Percentiles rank a stretch among this genome's conserved stretches.
Evolutionary conservation across 2,329 filamentous ascomycete genomes (phyloP).

Genomic region (Beauveria brongniartii): DNA sequence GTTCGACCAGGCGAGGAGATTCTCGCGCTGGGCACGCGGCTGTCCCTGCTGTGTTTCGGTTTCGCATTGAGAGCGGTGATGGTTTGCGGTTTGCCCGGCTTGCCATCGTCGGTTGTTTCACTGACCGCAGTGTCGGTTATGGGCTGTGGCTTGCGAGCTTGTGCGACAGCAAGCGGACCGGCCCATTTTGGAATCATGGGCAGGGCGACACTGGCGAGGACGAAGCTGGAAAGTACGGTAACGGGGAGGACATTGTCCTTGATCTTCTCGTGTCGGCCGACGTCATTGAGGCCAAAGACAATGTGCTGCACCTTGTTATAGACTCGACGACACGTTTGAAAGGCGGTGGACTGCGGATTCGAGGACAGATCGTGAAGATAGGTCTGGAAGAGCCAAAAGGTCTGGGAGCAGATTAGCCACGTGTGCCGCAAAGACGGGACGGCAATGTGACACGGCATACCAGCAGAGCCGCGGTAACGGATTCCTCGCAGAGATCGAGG

Average conservation of each 20-base stretch:
- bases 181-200: constrained; percentile 71
- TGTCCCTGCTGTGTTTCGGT: constrained; percentile 39
- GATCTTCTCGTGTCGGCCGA: constrained; percentile 63
- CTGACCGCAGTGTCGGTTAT: constrained; percentile 19
- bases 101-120: constrained; percentile 38
- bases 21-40: constrained; percentile 35
- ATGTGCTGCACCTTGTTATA: constrained; percentile 87
- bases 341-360: constrained; percentile 67
- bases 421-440: background rate
- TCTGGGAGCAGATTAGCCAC: constrained; percentile 39
- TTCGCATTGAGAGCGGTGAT: constrained; percentile 44
- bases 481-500: constrained; percentile 78
- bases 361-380: constrained; percentile 74
- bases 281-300: constrained; percentile 70
- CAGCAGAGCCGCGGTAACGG: constrained; percentile 73
- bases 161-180: constrained; percentile 71
- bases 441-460: constrained; percentile 36
- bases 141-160: constrained; percentile 64
- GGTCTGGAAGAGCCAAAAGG: constrained; percentile 85
- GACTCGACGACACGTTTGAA: constrained; percentile 73
- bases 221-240: constrained; percentile 71
- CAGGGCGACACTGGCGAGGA: constrained; percentile 66
- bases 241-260: constrained; percentile 75
- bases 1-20: constrained; percentile 20
- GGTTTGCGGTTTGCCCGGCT: constrained; percentile 61